Evolutionary conservation across 2,329 filamentous ascomycete species (phyloP).

Genomic region (Monosporascus sp.): DNA sequence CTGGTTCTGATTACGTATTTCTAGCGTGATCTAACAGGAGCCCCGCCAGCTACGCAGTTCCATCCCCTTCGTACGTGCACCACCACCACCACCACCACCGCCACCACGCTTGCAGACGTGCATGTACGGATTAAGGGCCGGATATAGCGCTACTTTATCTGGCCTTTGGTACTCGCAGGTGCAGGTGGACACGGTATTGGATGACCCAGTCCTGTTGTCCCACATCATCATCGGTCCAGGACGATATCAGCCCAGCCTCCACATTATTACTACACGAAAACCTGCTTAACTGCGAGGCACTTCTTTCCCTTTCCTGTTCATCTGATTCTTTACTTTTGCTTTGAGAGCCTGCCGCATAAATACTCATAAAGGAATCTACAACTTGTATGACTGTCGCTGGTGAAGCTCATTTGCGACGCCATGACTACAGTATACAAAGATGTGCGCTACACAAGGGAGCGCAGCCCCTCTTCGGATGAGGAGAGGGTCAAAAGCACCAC

Average conservation of each 20-base stretch:
- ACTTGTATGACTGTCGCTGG: conserved; percentile 15
- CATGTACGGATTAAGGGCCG: too few species aligned
- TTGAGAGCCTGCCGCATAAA: background rate
- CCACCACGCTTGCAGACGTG: background rate
- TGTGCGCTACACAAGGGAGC: conserved; percentile 24
- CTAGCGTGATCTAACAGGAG: background rate
- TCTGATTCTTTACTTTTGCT: background rate
- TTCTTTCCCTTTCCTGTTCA: background rate
- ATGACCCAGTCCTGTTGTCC: too few species aligned
- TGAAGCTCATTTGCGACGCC: conserved; percentile 6
- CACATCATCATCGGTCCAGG: background rate
- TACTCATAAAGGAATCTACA: background rate
- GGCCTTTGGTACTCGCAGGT: too few species aligned
- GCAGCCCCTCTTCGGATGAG: conserved; percentile 20
- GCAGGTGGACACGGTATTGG: too few species aligned
- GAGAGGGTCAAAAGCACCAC: conserved; percentile 26
- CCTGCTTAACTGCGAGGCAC: background rate
- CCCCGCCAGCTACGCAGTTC: background rate
- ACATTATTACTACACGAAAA: background rate
- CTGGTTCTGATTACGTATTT: background rate
- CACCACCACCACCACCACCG: background rate
- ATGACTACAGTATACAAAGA: conserved; percentile 26
- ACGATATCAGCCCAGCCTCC: background rate
- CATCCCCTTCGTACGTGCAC: too few species aligned
- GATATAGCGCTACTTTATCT: too few species aligned